These are phyloP conservation scores for Penicillium paradoxum DNA, from an alignment of 495 filamentous ascomycete species.

Conservation along the genomic window DNA sequence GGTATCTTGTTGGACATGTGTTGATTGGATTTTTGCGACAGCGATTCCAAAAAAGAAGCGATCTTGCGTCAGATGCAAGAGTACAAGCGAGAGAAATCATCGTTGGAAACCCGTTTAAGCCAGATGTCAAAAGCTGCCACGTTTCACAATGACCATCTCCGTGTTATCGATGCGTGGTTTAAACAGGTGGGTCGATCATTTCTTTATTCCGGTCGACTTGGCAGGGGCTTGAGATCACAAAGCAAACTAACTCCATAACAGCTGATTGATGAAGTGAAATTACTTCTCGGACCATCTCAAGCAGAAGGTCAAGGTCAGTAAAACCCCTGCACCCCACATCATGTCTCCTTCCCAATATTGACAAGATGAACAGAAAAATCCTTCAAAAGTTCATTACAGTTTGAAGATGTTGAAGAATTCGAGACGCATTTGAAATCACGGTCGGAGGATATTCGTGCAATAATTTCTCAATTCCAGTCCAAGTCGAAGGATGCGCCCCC, in stretches of 20 bases:
- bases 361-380: constrained; percentile 18
- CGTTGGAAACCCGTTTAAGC: constrained; percentile 68
- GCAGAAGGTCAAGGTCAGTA: constrained; percentile 52
- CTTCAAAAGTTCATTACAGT: constrained; percentile 33
- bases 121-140: constrained; percentile 68
- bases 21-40: constrained; percentile 35
- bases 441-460: constrained; percentile 56
- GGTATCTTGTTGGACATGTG: neutral
- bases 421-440: constrained; percentile 65
- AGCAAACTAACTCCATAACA: constrained; percentile 33
- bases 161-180: constrained; percentile 87
- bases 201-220: neutral
- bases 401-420: constrained; percentile 54
- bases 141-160: constrained; percentile 87
- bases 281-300: constrained; percentile 55
- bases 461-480: constrained; percentile 53
- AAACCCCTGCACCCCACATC: neutral
- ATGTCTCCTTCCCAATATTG: constrained; percentile 5
- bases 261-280: constrained; percentile 81
- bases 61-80: constrained; percentile 97
- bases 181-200: constrained; percentile 60
- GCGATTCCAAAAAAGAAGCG: constrained; percentile 95
- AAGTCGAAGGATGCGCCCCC: constrained; percentile 44
- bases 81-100: constrained; percentile 82
- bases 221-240: neutral